A percentile compares a stretch with the other conserved stretches of the same genome.
Evolutionary conservation across 139 green algal species (phyloP).

Genomic region (Micromonas commoda): DNA sequence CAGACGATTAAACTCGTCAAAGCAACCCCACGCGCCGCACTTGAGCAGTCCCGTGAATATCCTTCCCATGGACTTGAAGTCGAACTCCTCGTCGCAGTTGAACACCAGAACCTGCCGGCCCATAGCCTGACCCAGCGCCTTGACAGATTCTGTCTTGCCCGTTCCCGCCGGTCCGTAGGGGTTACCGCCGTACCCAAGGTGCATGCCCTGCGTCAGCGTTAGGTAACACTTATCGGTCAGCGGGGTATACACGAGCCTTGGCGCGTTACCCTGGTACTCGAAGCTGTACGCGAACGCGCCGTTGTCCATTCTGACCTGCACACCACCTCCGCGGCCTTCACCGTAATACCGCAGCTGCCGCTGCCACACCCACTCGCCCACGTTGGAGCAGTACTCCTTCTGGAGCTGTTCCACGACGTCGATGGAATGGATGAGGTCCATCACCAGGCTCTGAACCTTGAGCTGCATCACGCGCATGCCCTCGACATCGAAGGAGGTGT

Average conservation of each 20-base stretch:
- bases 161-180: slow-evolving; percentile 72
- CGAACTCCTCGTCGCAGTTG: slow-evolving; percentile 82
- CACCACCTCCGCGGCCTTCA: slow-evolving; percentile 22
- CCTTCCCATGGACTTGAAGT: slow-evolving; percentile 65
- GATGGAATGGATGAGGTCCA: slow-evolving; percentile 74
- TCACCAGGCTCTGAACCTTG: slow-evolving; percentile 64
- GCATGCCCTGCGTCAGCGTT: slow-evolving; percentile 67
- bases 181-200: slow-evolving; percentile 72
- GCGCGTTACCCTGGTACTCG: slow-evolving; percentile 74
- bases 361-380: slow-evolving; percentile 59
- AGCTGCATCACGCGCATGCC: slow-evolving; percentile 59
- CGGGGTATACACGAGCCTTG: slow-evolving; percentile 78
- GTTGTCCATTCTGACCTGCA: slow-evolving; percentile 59
- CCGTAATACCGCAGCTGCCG: slow-evolving; percentile 67
- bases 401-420: slow-evolving; percentile 63
- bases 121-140: slow-evolving; percentile 64
- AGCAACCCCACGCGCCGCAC: slow-evolving; percentile 78
- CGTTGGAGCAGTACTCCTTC: slow-evolving; percentile 20
- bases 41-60: slow-evolving; percentile 74
- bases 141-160: slow-evolving; percentile 80
- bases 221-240: slow-evolving; percentile 81
- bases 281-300: slow-evolving; percentile 63
- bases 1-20: slow-evolving; percentile 83
- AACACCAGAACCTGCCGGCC: slow-evolving; percentile 67
- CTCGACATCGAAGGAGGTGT: slow-evolving; percentile 50